These are phyloP conservation scores for Xylariaceae sp. DNA, from an alignment of 2,329 filamentous ascomycete species.

Conservation along the genomic window DNA sequence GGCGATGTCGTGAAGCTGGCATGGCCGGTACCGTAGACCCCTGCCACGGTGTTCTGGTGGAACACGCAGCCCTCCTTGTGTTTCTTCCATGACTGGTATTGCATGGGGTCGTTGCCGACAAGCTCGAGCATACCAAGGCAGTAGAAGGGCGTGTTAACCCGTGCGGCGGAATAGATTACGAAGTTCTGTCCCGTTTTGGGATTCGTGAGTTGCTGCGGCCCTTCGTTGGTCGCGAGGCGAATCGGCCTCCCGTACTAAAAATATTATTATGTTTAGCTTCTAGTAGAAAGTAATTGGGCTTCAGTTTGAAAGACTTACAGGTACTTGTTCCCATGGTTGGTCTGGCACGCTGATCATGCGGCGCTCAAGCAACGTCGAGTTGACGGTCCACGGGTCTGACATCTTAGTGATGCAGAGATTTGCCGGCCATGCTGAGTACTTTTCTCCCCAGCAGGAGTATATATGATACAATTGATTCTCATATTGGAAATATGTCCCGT, in stretches of 20 bases:
- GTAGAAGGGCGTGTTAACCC: constrained; percentile 48
- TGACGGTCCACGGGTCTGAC: constrained; percentile 45
- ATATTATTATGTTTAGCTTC: constrained; percentile 8
- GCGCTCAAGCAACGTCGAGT: constrained; percentile 42
- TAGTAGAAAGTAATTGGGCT: not conserved
- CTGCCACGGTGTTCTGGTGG: constrained; percentile 43
- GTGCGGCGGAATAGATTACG: constrained; percentile 46
- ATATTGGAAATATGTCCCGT: constrained; percentile 45
- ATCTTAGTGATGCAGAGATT: constrained; percentile 47
- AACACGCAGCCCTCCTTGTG: constrained; percentile 45
- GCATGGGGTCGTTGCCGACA: constrained; percentile 46
- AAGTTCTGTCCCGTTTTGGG: constrained; percentile 46
- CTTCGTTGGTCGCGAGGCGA: constrained; percentile 46
- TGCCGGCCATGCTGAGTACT: constrained; percentile 45
- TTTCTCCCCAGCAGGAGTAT: constrained; percentile 47
- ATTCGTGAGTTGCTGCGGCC: constrained; percentile 46
- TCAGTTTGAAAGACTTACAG: constrained; percentile 26
- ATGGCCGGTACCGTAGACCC: constrained; percentile 46
- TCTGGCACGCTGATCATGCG: constrained; percentile 45
- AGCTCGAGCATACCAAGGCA: constrained; percentile 47
- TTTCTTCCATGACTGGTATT: constrained; percentile 46
- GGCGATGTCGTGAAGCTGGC: constrained; percentile 46
- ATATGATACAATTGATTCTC: constrained; percentile 44
- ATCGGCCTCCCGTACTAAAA: constrained; percentile 43
- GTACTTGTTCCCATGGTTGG: constrained; percentile 46